Percentiles rank a stretch among this genome's conserved stretches.
phyloP scores from a whole-genome alignment of 371 early-diverging fungal species.

The Mortierella sp. region DNA sequence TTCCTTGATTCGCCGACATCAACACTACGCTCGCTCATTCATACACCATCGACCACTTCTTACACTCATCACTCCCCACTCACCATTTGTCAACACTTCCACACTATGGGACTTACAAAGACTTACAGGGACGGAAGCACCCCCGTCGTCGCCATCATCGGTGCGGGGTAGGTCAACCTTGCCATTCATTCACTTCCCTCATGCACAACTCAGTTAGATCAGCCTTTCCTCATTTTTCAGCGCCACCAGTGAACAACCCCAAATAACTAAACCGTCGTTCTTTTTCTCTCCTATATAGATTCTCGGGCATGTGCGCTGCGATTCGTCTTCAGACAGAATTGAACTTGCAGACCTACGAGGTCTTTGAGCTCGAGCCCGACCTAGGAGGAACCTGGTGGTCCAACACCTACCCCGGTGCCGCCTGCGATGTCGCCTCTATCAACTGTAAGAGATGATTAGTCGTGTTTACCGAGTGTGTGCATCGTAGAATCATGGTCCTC shows the following conservation, averaged over 20 bases:
- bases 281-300: constrained; percentile 47
- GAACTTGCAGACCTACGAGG: constrained; percentile 57
- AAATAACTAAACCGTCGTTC: neutral
- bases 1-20: constrained; percentile 6
- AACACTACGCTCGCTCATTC: neutral
- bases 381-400: constrained; percentile 76
- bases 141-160: constrained; percentile 55
- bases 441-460: constrained; percentile 63
- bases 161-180: constrained; percentile 42
- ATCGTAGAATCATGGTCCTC: neutral
- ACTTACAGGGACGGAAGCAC: constrained; percentile 51
- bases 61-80: constrained; percentile 1
- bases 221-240: neutral
- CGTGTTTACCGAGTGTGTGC: constrained; percentile 31
- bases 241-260: neutral
- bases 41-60: neutral
- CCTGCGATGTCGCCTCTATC: constrained; percentile 72
- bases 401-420: constrained; percentile 75
- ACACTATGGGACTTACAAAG: constrained; percentile 49
- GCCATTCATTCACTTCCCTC: neutral
- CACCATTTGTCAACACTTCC: neutral
- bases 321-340: constrained; percentile 67
- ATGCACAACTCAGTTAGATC: neutral
- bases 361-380: constrained; percentile 69
- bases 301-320: constrained; percentile 73